phyloP scores from a whole-genome alignment of 2,329 filamentous ascomycete genomes.

The Stagonosporopsis cucurbitacearum region DNA sequence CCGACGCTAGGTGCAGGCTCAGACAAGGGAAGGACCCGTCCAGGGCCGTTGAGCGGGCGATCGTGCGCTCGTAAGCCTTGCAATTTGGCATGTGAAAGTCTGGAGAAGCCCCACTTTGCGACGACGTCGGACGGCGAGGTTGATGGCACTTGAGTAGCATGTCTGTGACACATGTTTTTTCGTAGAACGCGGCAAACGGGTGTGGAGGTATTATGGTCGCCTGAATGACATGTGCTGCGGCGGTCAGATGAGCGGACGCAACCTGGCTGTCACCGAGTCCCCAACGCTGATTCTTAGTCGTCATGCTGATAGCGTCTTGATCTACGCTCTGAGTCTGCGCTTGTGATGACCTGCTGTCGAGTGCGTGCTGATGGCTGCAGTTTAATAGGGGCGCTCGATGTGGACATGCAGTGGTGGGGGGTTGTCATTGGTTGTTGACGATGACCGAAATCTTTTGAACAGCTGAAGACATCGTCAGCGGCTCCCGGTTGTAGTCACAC shows the following conservation, averaged over 20 bases:
- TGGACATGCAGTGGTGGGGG: not conserved
- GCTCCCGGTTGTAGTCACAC: not conserved
- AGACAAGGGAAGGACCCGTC: slow-evolving; percentile 17
- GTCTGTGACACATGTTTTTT: too few relatives aligned
- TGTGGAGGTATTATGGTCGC: not conserved
- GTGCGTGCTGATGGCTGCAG: not conserved
- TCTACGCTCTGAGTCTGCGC: not conserved
- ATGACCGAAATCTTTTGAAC: slow-evolving; percentile 1
- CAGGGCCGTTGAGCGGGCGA: slow-evolving; percentile 20
- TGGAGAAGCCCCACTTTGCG: slow-evolving; percentile 26
- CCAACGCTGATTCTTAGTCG: not conserved
- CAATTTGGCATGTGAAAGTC: slow-evolving; percentile 32
- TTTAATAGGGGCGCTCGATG: not conserved
- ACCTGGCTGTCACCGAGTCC: not conserved
- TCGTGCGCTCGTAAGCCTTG: slow-evolving; percentile 19
- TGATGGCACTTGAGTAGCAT: not conserved
- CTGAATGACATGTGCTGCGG: not conserved
- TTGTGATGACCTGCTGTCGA: not conserved
- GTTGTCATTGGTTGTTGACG: slow-evolving; percentile 3
- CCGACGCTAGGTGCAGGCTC: slow-evolving; percentile 16
- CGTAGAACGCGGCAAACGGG: not conserved
- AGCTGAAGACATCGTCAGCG: slow-evolving; percentile 6
- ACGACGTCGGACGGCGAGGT: slow-evolving; percentile 9
- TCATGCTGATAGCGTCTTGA: not conserved
- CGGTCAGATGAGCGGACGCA: not conserved